Percentiles rank a stretch among this genome's conserved stretches.
These are phyloP conservation scores for Purpureocillium takamizusanense DNA, from an alignment of 2,329 filamentous ascomycete species.

Conservation along the genomic window DNA sequence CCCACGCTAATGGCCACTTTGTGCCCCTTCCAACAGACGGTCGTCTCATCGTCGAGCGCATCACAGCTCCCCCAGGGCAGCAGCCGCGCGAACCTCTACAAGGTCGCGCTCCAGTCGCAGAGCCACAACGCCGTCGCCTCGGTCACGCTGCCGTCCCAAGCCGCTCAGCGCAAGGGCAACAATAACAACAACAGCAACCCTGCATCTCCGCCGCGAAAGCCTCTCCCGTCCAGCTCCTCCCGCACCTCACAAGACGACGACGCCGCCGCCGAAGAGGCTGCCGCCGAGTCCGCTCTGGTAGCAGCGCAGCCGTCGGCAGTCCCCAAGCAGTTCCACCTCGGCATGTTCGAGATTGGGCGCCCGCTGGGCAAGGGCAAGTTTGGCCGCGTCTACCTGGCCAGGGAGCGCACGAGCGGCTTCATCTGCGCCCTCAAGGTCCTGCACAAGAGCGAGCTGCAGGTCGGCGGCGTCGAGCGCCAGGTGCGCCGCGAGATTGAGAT, in stretches of 20 bases:
- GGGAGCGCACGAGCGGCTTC: constrained; percentile 56
- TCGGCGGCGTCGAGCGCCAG: constrained; percentile 60
- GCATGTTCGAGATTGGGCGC: constrained; percentile 70
- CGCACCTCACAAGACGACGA: constrained; percentile 13
- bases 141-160: constrained; percentile 59
- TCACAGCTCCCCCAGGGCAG: constrained; percentile 40
- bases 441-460: constrained; percentile 61
- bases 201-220: constrained; percentile 44
- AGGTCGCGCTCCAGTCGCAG: constrained; percentile 73
- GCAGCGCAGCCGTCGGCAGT: constrained; percentile 48
- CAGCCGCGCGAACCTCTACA: constrained; percentile 74
- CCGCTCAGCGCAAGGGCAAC: constrained; percentile 43
- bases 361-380: constrained; percentile 68
- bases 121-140: constrained; percentile 58
- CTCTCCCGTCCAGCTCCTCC: constrained; percentile 31
- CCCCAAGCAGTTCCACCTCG: constrained; percentile 67
- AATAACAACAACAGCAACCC: too few relatives aligned
- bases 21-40: constrained; percentile 17
- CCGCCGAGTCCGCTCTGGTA: constrained; percentile 23
- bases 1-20: constrained; percentile 22
- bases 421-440: constrained; percentile 65
- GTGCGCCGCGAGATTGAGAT: constrained; percentile 66
- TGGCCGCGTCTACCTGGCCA: constrained; percentile 62
- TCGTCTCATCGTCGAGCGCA: constrained; percentile 18
- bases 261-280: not conserved